phyloP scores from a whole-genome alignment of 768 basidiomycete species.

The Naganishia vishniacii region DNA sequence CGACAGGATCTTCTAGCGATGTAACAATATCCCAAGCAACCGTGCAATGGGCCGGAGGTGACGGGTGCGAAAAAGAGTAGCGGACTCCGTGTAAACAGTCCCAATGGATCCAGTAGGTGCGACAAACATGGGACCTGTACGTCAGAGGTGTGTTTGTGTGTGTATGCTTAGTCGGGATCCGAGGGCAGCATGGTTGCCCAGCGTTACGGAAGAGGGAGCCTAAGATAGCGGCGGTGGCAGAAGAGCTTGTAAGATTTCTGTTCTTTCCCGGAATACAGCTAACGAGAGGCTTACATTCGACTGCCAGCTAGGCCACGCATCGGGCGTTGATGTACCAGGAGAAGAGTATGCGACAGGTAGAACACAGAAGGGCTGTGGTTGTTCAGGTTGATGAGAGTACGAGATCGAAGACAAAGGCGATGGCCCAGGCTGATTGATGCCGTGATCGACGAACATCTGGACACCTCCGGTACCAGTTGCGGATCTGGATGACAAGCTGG shows the following conservation, averaged over 20 bases:
- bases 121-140: slow-evolving; percentile 18
- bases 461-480: neutral
- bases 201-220: neutral
- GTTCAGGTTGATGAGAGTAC: neutral
- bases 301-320: no score
- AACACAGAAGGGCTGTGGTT: neutral
- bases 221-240: no score
- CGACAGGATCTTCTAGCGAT: neutral
- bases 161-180: neutral
- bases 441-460: neutral
- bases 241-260: no score
- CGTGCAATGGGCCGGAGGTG: neutral
- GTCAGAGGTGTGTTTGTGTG: neutral
- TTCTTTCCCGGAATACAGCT: no score
- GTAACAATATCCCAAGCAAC: neutral
- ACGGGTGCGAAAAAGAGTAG: slow-evolving; percentile 4
- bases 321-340: no score
- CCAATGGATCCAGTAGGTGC: slow-evolving; percentile 8
- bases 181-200: no score
- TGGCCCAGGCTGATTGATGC: neutral
- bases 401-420: neutral
- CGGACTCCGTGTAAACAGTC: slow-evolving; percentile 6
- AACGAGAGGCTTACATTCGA: no score
- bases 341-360: no score
- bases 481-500: neutral